Evolutionary conservation across 2,329 filamentous ascomycete genomes (phyloP), one percentile per base, ranked within the genome.

Genomic region (Lecanicillium sp.): DNA sequence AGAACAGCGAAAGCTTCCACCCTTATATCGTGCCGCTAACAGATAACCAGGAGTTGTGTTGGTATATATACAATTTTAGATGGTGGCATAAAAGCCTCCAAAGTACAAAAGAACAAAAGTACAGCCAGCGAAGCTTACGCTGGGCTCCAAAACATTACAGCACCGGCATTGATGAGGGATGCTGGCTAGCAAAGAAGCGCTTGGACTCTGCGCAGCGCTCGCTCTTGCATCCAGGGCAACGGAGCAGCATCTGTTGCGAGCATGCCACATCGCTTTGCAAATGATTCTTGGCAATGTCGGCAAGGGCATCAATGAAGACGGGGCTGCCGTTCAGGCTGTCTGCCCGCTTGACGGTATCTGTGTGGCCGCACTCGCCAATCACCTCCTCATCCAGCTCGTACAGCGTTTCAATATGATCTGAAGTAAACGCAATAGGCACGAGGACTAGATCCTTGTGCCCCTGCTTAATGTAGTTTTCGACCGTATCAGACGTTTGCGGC

Each of bases 371-470:
- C 60, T 94, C 89, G 42, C 86, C 84, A 54, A 98, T 96, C 29
- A 98, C 87, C 63, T 98, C 92, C 51, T 86, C 73, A 58, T 98
- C 92, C 37, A 98, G 68, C 61, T 98, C 92, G 58, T 83, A 96
- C 1, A 98, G 70, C 1, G 92, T 98, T 65, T 98, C 92, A 49
- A 98, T 98, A 57, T 98, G 92, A 54, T 98, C 92, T n/a, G 86
- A 94, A 0, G 92, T 98, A 58, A 98, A 98, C 5, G 92, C 92
- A 48, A 98, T 94, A 0, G 92, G 92, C 40, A 98, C 87, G 6
- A 98, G 71, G 2, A 95, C 71, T 39, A 98, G 71, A 55, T 98
- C 88, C 40, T 82, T 94, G 55, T 95, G 85, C 1, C 90, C 92
- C 62, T 92, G 88, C 55, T 84, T 78, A 48, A 96, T 80, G 56